A percentile compares a stretch with the other conserved stretches of the same genome.
These are phyloP conservation scores for Phytopythium sindhum DNA, from an alignment of 352 stramenopile species.

Conservation along the genomic window DNA sequence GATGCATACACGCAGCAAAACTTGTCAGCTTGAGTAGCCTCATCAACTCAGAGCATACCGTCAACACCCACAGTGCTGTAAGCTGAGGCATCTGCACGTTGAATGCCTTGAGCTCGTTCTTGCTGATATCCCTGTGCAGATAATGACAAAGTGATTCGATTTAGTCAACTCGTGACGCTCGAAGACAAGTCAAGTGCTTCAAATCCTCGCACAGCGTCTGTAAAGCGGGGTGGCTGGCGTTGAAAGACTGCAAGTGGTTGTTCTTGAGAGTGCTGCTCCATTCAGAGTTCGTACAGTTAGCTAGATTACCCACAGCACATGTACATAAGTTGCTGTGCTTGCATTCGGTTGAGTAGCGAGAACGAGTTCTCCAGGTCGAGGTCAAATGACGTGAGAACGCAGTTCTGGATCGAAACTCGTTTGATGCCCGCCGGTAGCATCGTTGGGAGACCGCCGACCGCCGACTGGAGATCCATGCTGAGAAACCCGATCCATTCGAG, in stretches of 20 bases:
- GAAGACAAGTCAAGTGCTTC: no score
- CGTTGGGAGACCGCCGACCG: background rate
- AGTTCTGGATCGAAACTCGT: background rate
- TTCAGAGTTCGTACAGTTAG: no score
- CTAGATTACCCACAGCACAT: no score
- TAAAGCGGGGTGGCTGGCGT: no score
- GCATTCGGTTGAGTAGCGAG: background rate
- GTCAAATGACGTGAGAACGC: background rate
- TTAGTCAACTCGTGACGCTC: no score
- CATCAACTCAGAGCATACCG: background rate
- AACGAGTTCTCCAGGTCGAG: background rate
- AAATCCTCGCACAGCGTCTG: no score
- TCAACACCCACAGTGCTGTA: background rate
- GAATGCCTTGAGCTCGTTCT: background rate
- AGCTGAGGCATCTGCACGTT: background rate
- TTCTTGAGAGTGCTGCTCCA: no score
- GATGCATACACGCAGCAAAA: background rate
- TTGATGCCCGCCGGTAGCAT: background rate
- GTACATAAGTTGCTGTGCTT: no score
- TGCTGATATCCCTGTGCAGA: background rate
- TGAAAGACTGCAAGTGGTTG: no score
- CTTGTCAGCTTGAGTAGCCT: background rate
- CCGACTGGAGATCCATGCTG: background rate
- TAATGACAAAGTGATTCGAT: background rate
- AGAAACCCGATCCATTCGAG: background rate